phyloP scores from a whole-genome alignment of 306 rosid species.

The Glycine tomentella region DNA sequence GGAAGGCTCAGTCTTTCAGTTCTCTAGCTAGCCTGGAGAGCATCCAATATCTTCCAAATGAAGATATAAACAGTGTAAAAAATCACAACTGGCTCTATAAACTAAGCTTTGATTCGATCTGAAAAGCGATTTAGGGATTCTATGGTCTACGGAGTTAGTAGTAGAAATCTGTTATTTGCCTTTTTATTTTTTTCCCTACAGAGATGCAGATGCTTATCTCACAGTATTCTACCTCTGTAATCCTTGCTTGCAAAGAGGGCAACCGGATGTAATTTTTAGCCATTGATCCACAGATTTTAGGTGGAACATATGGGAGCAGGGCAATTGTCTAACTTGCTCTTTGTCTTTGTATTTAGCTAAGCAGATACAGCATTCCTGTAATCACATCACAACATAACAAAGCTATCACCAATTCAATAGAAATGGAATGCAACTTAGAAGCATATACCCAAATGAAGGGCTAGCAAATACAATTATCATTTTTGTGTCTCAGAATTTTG shows the following conservation, averaged over 20 bases:
- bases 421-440: constrained; percentile 7
- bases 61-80: background rate
- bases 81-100: too few species aligned
- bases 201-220: too few species aligned
- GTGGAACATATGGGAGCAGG: constrained; percentile 86
- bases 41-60: constrained; percentile 76
- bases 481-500: too few species aligned
- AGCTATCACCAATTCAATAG: background rate
- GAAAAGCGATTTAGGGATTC: too few species aligned
- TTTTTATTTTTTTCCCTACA: too few species aligned
- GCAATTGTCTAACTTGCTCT: constrained; percentile 87
- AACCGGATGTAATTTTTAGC: constrained; percentile 79
- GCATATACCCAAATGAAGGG: background rate
- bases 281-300: constrained; percentile 93
- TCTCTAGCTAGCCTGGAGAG: constrained; percentile 62
- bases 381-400: constrained; percentile 35
- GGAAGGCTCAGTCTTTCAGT: constrained; percentile 77
- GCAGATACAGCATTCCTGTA: constrained; percentile 96
- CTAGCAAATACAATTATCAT: too few species aligned
- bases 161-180: too few species aligned
- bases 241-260: constrained; percentile 97
- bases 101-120: too few species aligned
- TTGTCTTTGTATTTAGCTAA: constrained; percentile 76
- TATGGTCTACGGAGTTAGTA: too few species aligned
- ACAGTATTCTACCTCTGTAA: constrained; percentile 57